phyloP scores from a whole-genome alignment of 1,284 basidiomycete species.

The Trichosporon sp. region DNA sequence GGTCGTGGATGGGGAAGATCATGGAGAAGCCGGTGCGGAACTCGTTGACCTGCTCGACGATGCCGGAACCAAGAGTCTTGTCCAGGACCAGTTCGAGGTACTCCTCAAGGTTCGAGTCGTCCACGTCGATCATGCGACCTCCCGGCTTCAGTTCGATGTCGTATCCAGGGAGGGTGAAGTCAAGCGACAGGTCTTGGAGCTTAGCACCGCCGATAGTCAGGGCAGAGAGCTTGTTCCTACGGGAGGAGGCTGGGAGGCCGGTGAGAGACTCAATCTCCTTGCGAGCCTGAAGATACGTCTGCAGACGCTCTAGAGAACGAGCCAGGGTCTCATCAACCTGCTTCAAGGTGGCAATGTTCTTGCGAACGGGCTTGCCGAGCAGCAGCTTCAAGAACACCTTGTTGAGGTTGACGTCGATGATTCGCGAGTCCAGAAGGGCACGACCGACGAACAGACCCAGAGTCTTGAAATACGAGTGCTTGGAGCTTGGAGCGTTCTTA shows the following conservation, averaged over 20 bases:
- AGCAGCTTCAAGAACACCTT: constrained; percentile 84
- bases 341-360: constrained; percentile 73
- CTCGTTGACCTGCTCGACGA: constrained; percentile 67
- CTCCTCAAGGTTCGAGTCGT: constrained; percentile 76
- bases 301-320: constrained; percentile 74
- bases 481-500: constrained; percentile 17
- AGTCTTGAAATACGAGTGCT: constrained; percentile 73
- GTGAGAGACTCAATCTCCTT: constrained; percentile 48
- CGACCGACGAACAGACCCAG: constrained; percentile 98
- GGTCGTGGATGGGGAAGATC: constrained; percentile 85
- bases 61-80: constrained; percentile 70
- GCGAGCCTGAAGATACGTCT: constrained; percentile 51
- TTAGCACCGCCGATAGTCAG: constrained; percentile 54
- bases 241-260: constrained; percentile 35
- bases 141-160: constrained; percentile 81
- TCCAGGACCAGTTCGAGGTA: constrained; percentile 78
- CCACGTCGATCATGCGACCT: constrained; percentile 72
- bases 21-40: constrained; percentile 80
- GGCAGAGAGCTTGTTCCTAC: constrained; percentile 40
- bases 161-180: constrained; percentile 95
- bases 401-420: constrained; percentile 93
- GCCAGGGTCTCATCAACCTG: constrained; percentile 78
- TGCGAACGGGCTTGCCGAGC: constrained; percentile 74
- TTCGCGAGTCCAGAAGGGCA: constrained; percentile 92
- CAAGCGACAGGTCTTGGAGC: constrained; percentile 79